These are phyloP conservation scores for Colletotrichum liriopes DNA, from an alignment of 2,329 filamentous ascomycete species.

Conservation along the genomic window DNA sequence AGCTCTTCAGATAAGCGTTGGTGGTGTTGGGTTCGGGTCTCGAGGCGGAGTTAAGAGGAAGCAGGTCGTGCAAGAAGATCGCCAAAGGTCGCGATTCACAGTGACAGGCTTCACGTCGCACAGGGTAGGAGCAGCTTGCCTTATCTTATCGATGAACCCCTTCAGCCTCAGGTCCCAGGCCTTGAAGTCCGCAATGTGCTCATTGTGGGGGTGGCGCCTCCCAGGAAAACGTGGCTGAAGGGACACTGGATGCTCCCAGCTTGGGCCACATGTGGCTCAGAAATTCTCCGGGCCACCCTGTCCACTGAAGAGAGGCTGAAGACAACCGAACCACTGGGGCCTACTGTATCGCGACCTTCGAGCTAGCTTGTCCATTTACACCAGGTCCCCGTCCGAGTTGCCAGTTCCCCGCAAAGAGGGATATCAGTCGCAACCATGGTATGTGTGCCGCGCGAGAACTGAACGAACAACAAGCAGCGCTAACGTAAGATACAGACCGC, in stretches of 20 bases:
- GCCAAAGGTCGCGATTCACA: conserved; percentile 5
- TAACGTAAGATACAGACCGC: conserved; percentile 75
- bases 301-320: conserved; percentile 36
- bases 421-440: conserved; percentile 47
- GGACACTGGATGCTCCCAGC: not conserved
- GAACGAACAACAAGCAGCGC: conserved; percentile 1
- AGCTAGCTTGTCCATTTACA: conserved; percentile 28
- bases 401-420: conserved; percentile 28
- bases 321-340: conserved; percentile 22
- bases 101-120: conserved; percentile 30
- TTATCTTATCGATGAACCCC: conserved; percentile 8
- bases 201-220: conserved; percentile 26
- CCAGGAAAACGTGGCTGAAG: conserved; percentile 3
- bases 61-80: not conserved
- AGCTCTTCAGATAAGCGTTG: not conserved
- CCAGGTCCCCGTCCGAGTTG: conserved; percentile 19
- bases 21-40: not conserved
- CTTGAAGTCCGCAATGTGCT: not conserved
- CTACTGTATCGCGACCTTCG: conserved; percentile 20
- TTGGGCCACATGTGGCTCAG: conserved; percentile 32
- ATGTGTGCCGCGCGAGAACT: not conserved
- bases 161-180: conserved; percentile 6
- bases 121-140: conserved; percentile 8
- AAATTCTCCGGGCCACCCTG: conserved; percentile 39
- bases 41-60: not conserved